phyloP scores from a whole-genome alignment of 1,139 yeast genomes.

The Petasospora fabianii region DNA sequence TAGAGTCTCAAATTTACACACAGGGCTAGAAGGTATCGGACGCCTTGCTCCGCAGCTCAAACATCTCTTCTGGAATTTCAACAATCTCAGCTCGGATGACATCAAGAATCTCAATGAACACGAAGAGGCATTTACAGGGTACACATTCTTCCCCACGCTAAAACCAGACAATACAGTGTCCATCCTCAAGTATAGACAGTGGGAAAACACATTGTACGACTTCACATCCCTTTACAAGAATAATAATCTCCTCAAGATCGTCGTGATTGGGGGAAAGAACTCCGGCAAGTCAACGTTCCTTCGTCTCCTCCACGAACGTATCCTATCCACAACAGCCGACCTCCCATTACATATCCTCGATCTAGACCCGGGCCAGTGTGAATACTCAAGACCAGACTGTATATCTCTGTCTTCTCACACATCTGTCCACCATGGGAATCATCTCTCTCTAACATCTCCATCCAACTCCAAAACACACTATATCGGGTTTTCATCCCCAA shows the following conservation, averaged over 20 bases:
- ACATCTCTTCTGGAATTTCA: constrained; percentile 33
- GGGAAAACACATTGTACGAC: constrained; percentile 27
- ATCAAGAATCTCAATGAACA: constrained; percentile 14
- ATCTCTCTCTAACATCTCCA: constrained; percentile 22
- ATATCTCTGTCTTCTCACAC: constrained; percentile 30
- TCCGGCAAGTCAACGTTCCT: constrained; percentile 82
- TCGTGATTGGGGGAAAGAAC: constrained; percentile 64
- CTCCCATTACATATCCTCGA: constrained; percentile 51
- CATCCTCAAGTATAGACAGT: constrained; percentile 24
- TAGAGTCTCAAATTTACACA: constrained; percentile 33
- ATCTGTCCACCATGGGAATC: constrained; percentile 21
- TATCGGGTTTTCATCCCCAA: constrained; percentile 73
- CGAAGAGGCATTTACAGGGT: constrained; percentile 27
- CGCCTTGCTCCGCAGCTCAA: constrained; percentile 47
- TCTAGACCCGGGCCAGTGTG: constrained; percentile 91
- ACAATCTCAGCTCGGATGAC: constrained; percentile 14
- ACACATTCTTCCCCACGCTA: constrained; percentile 39
- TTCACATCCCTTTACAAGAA: constrained; percentile 22
- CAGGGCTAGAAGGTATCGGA: constrained; percentile 49
- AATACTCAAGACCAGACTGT: constrained; percentile 66
- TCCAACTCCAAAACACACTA: constrained; percentile 37
- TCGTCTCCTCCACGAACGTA: constrained; percentile 49
- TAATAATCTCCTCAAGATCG: constrained; percentile 30
- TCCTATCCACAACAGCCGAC: constrained; percentile 24
- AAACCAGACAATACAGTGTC: constrained; percentile 33